Evolutionary conservation across 2,329 filamentous ascomycete species (phyloP), one percentile per base, ranked within the genome.

Genomic region (Phialemonium atrogriseum): DNA sequence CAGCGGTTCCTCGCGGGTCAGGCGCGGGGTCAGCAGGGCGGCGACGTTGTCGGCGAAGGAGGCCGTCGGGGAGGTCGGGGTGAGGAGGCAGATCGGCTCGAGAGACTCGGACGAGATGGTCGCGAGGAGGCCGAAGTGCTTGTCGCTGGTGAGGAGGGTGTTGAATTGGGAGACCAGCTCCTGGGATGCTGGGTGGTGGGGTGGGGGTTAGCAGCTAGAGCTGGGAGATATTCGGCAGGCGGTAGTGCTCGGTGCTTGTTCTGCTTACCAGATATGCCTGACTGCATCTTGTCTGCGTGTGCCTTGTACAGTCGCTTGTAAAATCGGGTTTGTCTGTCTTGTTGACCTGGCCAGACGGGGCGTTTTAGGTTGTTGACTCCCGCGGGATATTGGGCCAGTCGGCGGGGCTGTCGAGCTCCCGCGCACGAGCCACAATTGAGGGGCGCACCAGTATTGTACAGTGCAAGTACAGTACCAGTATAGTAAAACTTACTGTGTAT

Each of bases 131-230:
- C 76, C 84, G 44, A 85, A 82, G 43, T 78, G 68, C 30, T 65
- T 59, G 33, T 67, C 53, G 30, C 71, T 71, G 29, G 69, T 67
- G 42, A 86, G 69, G 50, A 91, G 68, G 38, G 60, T 64, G 59
- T 75, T 77, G 68, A 91, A 88, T 46, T 82, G 70, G 47, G 74
- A 64, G 52, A 78, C 72, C 40, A 91, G 80, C 68, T 89, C 84
- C 59, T 79, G 59, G 35, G 84, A 88, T 43, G 81, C 85, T 84
- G 51, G 23, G 27, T 11, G 3, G 1, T n/a, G 20, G 24, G 20
- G 9, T 29, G 19, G 20, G 9, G 2, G 4, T n/a, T n/a, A 12
- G 13, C 13, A 9, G 15, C 11, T 17, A 10, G 5, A 11, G 13
- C 2, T 8, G 28, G 17, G 9, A 18, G 28, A n/a, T n/a, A n/a